Evolutionary conservation across 306 rosid genomes (phyloP).

Genomic region (Cicer pinnatifidum): DNA sequence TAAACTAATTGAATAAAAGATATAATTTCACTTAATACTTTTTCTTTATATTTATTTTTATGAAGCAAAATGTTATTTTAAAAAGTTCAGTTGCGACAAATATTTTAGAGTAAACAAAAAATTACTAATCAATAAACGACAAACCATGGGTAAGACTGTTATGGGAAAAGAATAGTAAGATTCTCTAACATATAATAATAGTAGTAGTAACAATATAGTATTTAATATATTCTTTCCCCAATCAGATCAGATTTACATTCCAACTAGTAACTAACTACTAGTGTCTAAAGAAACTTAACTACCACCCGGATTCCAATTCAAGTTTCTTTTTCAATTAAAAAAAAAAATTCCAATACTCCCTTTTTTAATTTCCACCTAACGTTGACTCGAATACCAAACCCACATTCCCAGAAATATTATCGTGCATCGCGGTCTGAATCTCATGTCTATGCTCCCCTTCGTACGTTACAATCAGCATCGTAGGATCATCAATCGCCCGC

Average conservation of each 20-base stretch:
- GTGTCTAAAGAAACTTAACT: not conserved
- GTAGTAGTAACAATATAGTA: too few relatives aligned
- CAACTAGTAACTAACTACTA: not conserved
- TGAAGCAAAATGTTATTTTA: too few relatives aligned
- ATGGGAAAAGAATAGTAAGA: too few relatives aligned
- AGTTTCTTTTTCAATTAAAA: not conserved
- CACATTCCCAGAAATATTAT: constrained; percentile 53
- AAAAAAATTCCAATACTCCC: not conserved
- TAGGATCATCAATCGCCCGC: constrained; percentile 75
- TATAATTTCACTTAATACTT: too few relatives aligned
- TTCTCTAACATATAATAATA: too few relatives aligned
- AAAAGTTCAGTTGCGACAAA: too few relatives aligned
- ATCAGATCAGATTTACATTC: not conserved
- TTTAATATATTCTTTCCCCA: too few relatives aligned
- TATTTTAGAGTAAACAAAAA: too few relatives aligned
- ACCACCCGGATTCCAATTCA: not conserved
- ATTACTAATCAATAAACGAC: too few relatives aligned
- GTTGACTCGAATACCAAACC: constrained; percentile 68
- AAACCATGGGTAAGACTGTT: too few relatives aligned
- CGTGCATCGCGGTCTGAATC: constrained; percentile 55
- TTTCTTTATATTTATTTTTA: too few relatives aligned
- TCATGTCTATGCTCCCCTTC: constrained; percentile 84
- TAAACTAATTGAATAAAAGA: too few relatives aligned
- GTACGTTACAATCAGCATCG: constrained; percentile 85
- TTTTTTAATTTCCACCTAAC: constrained; percentile 6